Conservation (phyloP, 2,329 filamentous ascomycete species). For the Gaeumannomyces sp. region DNA sequence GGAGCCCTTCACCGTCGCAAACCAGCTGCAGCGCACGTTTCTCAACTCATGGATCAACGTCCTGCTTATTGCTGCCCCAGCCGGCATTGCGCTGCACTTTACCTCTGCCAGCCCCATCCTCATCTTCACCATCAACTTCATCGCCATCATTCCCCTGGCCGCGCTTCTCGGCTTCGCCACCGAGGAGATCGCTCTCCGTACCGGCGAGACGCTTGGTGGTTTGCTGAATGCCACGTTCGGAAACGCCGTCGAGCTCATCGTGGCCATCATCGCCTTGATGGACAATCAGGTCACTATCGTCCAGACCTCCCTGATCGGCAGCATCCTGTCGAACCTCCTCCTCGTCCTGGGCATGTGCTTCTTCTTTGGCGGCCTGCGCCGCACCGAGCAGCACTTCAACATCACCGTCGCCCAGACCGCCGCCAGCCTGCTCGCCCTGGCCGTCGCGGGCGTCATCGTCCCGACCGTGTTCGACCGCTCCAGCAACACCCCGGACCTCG, state of each 20-base stretch:
- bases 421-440: conserved; percentile 66
- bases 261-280: conserved; percentile 73
- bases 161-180: conserved; percentile 77
- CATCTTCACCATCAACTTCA: conserved; percentile 85
- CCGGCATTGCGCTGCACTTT: conserved; percentile 67
- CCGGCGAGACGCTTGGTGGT: conserved; percentile 79
- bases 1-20: conserved; percentile 50
- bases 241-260: conserved; percentile 70
- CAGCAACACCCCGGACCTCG: conserved; percentile 32
- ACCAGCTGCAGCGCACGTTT: conserved; percentile 67
- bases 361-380: conserved; percentile 76
- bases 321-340: conserved; percentile 84
- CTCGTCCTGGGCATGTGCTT: conserved; percentile 90
- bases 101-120: conserved; percentile 47
- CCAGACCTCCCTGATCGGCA: conserved; percentile 86
- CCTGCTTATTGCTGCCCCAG: conserved; percentile 69
- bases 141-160: conserved; percentile 82
- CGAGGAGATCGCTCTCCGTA: conserved; percentile 75
- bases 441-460: conserved; percentile 77
- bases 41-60: conserved; percentile 85
- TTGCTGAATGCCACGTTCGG: conserved; percentile 85
- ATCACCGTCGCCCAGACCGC: conserved; percentile 86
- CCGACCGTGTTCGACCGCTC: conserved; percentile 74
- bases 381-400: conserved; percentile 84
- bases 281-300: conserved; percentile 73